These are phyloP conservation scores for Alternaria panax DNA, from an alignment of 2,329 filamentous ascomycete species.

Conservation along the genomic window DNA sequence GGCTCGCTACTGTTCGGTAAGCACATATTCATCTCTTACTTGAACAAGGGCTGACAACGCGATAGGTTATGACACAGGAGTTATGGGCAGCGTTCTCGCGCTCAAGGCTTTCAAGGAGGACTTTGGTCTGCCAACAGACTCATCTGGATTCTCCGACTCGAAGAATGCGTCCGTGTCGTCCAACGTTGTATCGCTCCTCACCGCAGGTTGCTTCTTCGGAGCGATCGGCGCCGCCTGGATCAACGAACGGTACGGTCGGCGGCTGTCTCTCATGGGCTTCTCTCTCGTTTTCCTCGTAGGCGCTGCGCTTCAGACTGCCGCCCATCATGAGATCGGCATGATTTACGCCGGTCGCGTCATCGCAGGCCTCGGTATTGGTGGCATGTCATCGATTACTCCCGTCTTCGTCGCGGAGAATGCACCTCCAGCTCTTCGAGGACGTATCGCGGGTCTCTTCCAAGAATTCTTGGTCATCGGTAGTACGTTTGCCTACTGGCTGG, in stretches of 20 bases:
- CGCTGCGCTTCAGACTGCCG: constrained; percentile 13
- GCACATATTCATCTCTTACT: not conserved
- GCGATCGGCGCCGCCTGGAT: constrained; percentile 15
- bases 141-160: constrained; percentile 13
- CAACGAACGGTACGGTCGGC: constrained; percentile 15
- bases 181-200: constrained; percentile 13
- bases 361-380: constrained; percentile 62
- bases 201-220: constrained; percentile 17
- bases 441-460: constrained; percentile 60
- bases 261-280: constrained; percentile 13
- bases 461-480: constrained; percentile 59
- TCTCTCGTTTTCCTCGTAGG: constrained; percentile 13
- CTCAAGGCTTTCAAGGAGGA: constrained; percentile 16
- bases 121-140: constrained; percentile 15
- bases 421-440: constrained; percentile 65
- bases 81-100: constrained; percentile 17
- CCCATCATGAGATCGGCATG: constrained; percentile 14
- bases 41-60: not conserved
- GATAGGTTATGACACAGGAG: constrained; percentile 15
- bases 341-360: constrained; percentile 53
- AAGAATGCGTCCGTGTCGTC: constrained; percentile 13
- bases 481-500: constrained; percentile 46
- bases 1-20: constrained; percentile 17
- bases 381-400: constrained; percentile 62
- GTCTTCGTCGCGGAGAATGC: constrained; percentile 57